Base-by-base conservation (phyloP, 1,139 yeast species). In the Kluyveromyces sp. region DNA sequence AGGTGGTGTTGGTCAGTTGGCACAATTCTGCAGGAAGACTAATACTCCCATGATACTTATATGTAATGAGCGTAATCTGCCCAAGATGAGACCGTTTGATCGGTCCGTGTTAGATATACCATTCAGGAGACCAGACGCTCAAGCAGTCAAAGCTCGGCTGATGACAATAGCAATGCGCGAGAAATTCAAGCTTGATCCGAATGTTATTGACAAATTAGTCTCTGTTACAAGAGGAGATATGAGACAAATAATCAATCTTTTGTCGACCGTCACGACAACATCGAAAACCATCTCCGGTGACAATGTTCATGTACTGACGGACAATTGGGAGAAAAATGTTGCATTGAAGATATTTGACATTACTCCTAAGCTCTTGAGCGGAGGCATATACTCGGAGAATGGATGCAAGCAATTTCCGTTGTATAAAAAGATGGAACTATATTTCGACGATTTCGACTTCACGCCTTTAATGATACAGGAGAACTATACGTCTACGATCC, bases 401-500 rank as follows among this genome's bases (percentile, higher is more conserved):
- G 67, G 67, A 1, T 70, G 72, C 46, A 67, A 79, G 12, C 65
- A 67, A 9, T 74, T 77, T 51, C 70, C 80, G 4, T 64, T 92
- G 50, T 84, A 83, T 61, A 96, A 88, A 52, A 86, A 88, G 60
- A 82, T 92, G 56, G 92, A 84, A 57, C 71, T 87, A 46, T 94
- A 89, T 62, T 94, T 94, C 68, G 89, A 88, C 64, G 98, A 94
- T 64, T 87, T 87, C 64, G 96, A 89, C 60, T 82, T 94, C 61
- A 80, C 95, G 0, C 98, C 98, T 2, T 71, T 92, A 49, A 92
- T 94, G 97, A 76, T 94, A 40, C 97, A 92, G 60, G 98, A 94
- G 61, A 94, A 94, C 64, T 94, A 94, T 60, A 63, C 87, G 41
- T 68, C 67, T 40, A 80, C 94, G 0, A 67, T 67, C 33, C 94